A percentile compares a stretch with the other conserved stretches of the same genome.
phyloP scores from a whole-genome alignment of 768 basidiomycete species.

The Neoboletus magnificus region DNA sequence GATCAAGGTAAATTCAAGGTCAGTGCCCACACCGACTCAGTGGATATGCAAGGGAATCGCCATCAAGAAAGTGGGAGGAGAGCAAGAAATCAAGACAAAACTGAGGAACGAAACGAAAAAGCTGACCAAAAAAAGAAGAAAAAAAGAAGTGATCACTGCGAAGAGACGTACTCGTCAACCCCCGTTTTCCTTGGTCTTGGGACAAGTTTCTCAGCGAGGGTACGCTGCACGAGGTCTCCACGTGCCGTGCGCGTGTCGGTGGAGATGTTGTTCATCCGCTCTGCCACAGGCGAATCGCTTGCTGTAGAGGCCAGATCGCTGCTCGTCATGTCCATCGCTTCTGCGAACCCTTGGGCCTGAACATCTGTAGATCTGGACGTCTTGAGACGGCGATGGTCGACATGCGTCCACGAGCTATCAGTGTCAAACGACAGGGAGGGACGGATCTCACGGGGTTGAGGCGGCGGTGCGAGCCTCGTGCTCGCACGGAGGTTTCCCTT shows the following conservation, averaged over 20 bases:
- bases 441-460: slow-evolving; percentile 16
- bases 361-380: slow-evolving; percentile 7
- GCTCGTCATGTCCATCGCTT: slow-evolving; percentile 38
- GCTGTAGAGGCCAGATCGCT: slow-evolving; percentile 55
- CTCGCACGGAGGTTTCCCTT: slow-evolving; percentile 2
- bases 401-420: slow-evolving; percentile 70
- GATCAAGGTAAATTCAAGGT: background rate
- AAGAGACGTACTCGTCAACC: slow-evolving; percentile 61
- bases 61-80: background rate
- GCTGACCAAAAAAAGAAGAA: background rate
- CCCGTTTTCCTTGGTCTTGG: slow-evolving; percentile 63
- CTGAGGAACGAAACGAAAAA: background rate
- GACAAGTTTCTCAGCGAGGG: slow-evolving; percentile 62
- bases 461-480: slow-evolving; percentile 4
- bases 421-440: slow-evolving; percentile 37
- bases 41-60: background rate
- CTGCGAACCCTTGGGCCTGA: slow-evolving; percentile 9
- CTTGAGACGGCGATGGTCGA: slow-evolving; percentile 42
- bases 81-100: background rate
- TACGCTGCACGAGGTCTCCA: slow-evolving; percentile 28
- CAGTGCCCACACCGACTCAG: background rate
- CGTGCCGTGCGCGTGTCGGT: slow-evolving; percentile 31
- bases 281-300: slow-evolving; percentile 37
- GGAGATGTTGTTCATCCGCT: slow-evolving; percentile 29
- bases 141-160: background rate